A percentile compares a stretch with the other conserved stretches of the same genome.
These are phyloP conservation scores for Firmiana major DNA, from an alignment of 345 rosid genomes.

Conservation along the genomic window DNA sequence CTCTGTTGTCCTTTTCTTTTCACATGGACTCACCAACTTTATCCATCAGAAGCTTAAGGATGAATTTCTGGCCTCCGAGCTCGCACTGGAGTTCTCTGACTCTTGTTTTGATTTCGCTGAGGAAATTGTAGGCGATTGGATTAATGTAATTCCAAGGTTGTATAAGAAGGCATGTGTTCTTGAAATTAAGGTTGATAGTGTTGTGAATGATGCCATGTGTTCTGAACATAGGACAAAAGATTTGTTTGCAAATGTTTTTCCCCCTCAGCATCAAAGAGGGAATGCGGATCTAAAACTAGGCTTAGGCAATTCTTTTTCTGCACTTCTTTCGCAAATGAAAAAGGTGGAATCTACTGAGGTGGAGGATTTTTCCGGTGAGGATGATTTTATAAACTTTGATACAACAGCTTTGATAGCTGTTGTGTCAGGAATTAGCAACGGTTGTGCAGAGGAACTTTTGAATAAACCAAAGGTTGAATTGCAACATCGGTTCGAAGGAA, in stretches of 20 bases:
- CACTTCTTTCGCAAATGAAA: conserved; percentile 42
- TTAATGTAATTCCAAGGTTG: conserved; percentile 40
- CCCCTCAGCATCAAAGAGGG: conserved; percentile 24
- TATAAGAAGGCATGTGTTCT: conserved; percentile 47
- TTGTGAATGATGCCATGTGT: conserved; percentile 11
- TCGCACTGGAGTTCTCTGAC: conserved; percentile 30
- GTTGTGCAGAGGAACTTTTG: conserved; percentile 54
- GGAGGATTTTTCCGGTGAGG: conserved; percentile 19
- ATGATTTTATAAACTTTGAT: conserved; percentile 57
- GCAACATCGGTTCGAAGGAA: conserved; percentile 73
- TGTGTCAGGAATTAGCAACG: conserved; percentile 86
- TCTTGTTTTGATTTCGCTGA: conserved; percentile 40
- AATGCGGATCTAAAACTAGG: conserved; percentile 15
- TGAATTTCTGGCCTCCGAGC: conserved; percentile 53
- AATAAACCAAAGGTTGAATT: conserved; percentile 39
- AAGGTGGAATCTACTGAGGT: conserved; percentile 13
- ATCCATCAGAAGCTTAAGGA: conserved; percentile 29
- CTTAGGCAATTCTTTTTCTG: conserved; percentile 28
- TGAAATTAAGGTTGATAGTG: conserved; percentile 47
- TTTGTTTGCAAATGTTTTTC: conserved; percentile 12
- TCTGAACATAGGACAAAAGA: conserved; percentile 18
- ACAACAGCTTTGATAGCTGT: conserved; percentile 85
- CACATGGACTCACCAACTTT: conserved; percentile 44
- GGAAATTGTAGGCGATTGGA: conserved; percentile 61
- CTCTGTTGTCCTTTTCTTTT: conserved; percentile 63